phyloP scores from a whole-genome alignment of 768 basidiomycete species.

The Mycena vulgaris region DNA sequence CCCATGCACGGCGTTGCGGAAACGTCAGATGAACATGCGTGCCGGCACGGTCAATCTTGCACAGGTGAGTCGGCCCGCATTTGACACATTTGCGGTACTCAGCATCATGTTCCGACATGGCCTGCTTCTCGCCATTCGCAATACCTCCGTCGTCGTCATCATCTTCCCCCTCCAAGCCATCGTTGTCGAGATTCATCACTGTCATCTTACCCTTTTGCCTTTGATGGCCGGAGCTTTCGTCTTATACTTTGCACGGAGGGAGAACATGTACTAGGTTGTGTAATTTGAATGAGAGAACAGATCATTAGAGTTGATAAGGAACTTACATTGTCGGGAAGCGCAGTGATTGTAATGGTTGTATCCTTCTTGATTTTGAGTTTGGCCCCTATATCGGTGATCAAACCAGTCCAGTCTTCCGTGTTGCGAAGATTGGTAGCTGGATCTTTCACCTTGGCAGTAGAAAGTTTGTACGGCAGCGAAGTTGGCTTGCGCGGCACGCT shows the following conservation, averaged over 20 bases:
- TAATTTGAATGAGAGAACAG: too few relatives aligned
- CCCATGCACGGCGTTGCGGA: too few relatives aligned
- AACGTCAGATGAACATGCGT: conserved; percentile 18
- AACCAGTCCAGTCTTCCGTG: conserved; percentile 1
- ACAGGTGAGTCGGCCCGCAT: conserved; percentile 13
- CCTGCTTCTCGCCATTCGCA: neutral
- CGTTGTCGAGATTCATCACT: conserved; percentile 20
- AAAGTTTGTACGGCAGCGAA: conserved; percentile 8
- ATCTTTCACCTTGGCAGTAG: neutral
- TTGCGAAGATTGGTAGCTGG: neutral
- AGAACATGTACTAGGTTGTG: conserved; percentile 18
- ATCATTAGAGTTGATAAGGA: neutral
- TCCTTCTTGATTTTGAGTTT: conserved; percentile 4
- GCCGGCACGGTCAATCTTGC: conserved; percentile 19
- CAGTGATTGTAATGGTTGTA: neutral
- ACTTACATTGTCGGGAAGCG: conserved; percentile 19
- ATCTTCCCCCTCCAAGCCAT: conserved; percentile 5
- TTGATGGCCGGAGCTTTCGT: neutral
- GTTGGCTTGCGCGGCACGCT: conserved; percentile 4
- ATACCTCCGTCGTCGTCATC: conserved; percentile 6
- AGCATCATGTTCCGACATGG: neutral
- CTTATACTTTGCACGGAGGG: conserved; percentile 9
- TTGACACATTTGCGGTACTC: too few relatives aligned
- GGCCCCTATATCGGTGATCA: neutral
- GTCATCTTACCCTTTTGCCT: conserved; percentile 3